These are phyloP conservation scores for Lobosporangium transversale DNA, from an alignment of 192 early-diverging fungal species.

Conservation along the genomic window DNA sequence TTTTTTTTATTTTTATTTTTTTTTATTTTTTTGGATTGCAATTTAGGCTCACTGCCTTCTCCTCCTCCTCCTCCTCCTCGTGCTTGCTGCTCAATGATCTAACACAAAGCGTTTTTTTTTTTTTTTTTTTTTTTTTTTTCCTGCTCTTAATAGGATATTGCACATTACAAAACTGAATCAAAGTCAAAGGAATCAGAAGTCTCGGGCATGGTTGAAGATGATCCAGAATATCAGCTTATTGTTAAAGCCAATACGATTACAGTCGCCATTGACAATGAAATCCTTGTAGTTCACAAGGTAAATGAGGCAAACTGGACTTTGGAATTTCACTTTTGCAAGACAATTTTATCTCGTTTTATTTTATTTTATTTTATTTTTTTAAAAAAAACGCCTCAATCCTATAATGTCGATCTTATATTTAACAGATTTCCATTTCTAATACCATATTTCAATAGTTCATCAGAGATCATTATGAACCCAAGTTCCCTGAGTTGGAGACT, in stretches of 20 bases:
- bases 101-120: neutral
- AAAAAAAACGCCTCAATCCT: neutral
- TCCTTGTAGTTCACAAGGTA: constrained; percentile 89
- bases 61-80: too few species aligned
- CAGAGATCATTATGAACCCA: constrained; percentile 87
- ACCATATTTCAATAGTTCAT: constrained; percentile 86
- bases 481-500: constrained; percentile 93
- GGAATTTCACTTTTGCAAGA: neutral
- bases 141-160: constrained; percentile 58
- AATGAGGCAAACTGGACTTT: neutral
- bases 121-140: neutral
- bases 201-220: constrained; percentile 76
- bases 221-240: constrained; percentile 90
- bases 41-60: too few species aligned
- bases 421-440: too few species aligned
- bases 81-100: too few species aligned
- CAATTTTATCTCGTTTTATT: neutral
- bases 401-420: constrained; percentile 5
- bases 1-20: too few species aligned
- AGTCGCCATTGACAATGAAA: constrained; percentile 89
- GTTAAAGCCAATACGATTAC: constrained; percentile 87
- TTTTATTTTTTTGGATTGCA: neutral
- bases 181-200: constrained; percentile 56
- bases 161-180: constrained; percentile 54
- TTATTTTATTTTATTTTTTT: neutral